These are phyloP conservation scores for Mycena haematopus DNA, from an alignment of 768 basidiomycete genomes.

Conservation along the genomic window DNA sequence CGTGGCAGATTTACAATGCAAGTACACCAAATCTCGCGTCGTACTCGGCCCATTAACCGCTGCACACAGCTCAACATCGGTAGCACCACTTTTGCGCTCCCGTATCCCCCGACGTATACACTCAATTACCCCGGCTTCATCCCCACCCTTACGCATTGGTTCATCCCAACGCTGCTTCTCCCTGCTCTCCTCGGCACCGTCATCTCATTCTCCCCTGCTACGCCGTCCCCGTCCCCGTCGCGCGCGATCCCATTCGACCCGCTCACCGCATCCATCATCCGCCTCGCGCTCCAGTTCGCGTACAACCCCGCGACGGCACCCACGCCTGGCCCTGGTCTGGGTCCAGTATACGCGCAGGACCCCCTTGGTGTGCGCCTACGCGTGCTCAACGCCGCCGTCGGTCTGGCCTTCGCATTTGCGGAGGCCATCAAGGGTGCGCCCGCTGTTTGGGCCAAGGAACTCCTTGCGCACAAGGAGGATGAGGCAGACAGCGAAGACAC, in stretches of 20 bases:
- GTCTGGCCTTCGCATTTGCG: constrained; percentile 70
- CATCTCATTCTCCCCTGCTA: constrained; percentile 65
- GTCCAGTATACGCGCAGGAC: constrained; percentile 49
- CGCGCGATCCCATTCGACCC: constrained; percentile 56
- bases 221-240: constrained; percentile 26
- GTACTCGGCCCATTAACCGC: not conserved
- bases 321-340: constrained; percentile 31
- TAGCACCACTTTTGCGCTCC: constrained; percentile 38
- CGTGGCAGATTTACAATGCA: constrained; percentile 57
- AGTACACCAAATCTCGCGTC: constrained; percentile 24
- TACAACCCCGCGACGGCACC: constrained; percentile 52
- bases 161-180: constrained; percentile 63
- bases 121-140: constrained; percentile 58
- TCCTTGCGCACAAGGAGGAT: constrained; percentile 22
- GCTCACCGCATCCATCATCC: constrained; percentile 67
- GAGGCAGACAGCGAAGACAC: constrained; percentile 14
- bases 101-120: constrained; percentile 55
- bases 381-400: constrained; percentile 58
- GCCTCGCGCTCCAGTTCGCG: constrained; percentile 64
- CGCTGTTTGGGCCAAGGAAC: constrained; percentile 34
- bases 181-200: constrained; percentile 62
- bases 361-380: constrained; percentile 63
- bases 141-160: constrained; percentile 66
- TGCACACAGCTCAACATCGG: constrained; percentile 37
- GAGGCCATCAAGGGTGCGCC: constrained; percentile 65